Base-by-base conservation (phyloP, 2,329 filamentous ascomycete genomes). In the Scedosporium boydii region DNA sequence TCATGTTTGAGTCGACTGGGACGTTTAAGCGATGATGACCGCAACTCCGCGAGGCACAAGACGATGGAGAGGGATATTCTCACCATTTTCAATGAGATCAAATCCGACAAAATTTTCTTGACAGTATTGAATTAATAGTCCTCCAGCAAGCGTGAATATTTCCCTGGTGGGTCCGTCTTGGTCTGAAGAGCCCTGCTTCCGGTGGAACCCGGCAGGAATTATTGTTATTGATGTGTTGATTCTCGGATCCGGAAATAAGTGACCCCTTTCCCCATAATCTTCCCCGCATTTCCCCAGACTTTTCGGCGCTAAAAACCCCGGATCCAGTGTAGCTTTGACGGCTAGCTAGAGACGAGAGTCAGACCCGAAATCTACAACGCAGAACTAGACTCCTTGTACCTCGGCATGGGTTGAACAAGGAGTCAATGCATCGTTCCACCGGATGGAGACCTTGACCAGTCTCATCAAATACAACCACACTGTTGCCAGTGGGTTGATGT, bases 251-350 rank as follows among this genome's bases (percentile, higher is more conserved):
- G 18, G 56, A 18, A 6, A 14, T 38, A 12, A 42, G 34, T 58
- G 56, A 16, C n/a, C 18, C 58, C 9, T 48, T 48, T n/a, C 60
- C 60, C 60, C 60, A 41, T 34, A 56, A 6, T 10, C 27, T 16
- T n/a, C 60, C 60, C 60, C 51, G 51, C 48, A 44, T 18, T 57
- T 41, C 60, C 48, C 48, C 26, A 23, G 21, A 57, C 34, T 61
- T 12, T 48, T 38, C 38, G 29, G 56, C 56, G 18, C 29, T 58
- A 27, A 21, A 48, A 21, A 48, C 2, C 18, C 16, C 27, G 21
- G 56, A 58, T 14, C 7, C 58, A 38, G 58, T 41, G 41, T 59
- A 14, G 41, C 41, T 48, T 34, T 29, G 58, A 48, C 7, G n/a
- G 48, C 41, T 12, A 48, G 23, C 29, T 29, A 10, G 58, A 4